Percentiles rank a stretch among this genome's conserved stretches.
phyloP scores from a whole-genome alignment of 129 eudicot species.

The Cynara cardunculus region DNA sequence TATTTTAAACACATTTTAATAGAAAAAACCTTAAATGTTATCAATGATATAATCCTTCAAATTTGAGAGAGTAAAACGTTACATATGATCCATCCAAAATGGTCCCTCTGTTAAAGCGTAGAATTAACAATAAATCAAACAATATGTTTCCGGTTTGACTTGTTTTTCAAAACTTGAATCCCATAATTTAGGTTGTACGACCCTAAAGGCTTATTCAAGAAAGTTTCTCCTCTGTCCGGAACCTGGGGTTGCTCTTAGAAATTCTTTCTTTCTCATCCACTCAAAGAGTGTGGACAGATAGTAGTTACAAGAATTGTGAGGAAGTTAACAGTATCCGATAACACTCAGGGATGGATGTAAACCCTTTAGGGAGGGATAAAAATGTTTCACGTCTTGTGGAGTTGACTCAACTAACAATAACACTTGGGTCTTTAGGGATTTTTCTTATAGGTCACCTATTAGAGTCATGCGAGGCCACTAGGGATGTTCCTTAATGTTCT shows the following conservation, averaged over 20 bases:
- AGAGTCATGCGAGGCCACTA: no score
- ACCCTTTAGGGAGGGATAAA: background rate
- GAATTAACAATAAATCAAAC: background rate
- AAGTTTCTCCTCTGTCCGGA: background rate
- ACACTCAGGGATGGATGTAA: background rate
- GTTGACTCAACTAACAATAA: no score
- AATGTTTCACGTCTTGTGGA: no score
- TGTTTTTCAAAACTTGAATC: background rate
- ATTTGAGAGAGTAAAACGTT: background rate
- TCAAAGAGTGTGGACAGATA: background rate
- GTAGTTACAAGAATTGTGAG: background rate
- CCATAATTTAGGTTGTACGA: background rate
- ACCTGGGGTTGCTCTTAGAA: background rate
- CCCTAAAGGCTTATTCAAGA: background rate
- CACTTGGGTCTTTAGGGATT: no score
- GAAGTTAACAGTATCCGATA: background rate
- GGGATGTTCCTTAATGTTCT: no score
- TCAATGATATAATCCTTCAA: background rate
- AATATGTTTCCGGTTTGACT: background rate
- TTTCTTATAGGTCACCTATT: no score
- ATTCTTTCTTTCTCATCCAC: background rate
- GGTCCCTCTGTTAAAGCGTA: background rate
- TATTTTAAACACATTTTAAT: background rate
- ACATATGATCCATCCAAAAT: background rate
- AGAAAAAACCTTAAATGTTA: background rate